Evolutionary conservation across 331 rosid genomes (phyloP).

Genomic region (Erythrophleum ivorense): DNA sequence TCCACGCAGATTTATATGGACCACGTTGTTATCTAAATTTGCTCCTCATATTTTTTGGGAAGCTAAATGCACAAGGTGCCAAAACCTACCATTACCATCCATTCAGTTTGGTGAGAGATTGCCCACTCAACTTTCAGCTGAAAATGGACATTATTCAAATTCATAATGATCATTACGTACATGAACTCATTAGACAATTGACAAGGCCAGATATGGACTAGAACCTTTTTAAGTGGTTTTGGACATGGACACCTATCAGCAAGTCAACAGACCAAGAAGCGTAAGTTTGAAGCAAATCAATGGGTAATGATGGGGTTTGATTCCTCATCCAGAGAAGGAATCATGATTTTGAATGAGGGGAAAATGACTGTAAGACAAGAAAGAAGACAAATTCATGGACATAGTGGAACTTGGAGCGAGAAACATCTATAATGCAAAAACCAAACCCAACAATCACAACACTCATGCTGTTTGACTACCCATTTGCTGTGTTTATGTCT

Average conservation of each 20-base stretch:
- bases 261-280: background rate
- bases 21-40: background rate
- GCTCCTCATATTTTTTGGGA: background rate
- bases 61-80: background rate
- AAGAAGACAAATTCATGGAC: background rate
- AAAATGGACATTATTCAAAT: slow-evolving; percentile 10
- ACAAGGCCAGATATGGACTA: background rate
- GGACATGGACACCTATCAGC: background rate
- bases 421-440: background rate
- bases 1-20: slow-evolving; percentile 3
- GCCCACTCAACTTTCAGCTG: background rate
- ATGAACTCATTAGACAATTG: background rate
- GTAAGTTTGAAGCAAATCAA: background rate
- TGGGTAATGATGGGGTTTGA: background rate
- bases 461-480: background rate
- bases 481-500: background rate
- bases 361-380: background rate
- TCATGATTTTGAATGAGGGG: slow-evolving; percentile 14
- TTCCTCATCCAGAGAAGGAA: slow-evolving; percentile 4
- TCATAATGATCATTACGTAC: background rate
- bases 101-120: background rate
- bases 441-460: slow-evolving; percentile 4
- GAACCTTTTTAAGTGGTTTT: background rate
- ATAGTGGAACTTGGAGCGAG: background rate
- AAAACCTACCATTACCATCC: slow-evolving; percentile 1